Base-by-base conservation (phyloP, 495 filamentous ascomycete genomes). In the Podospora pseudopauciseta region DNA sequence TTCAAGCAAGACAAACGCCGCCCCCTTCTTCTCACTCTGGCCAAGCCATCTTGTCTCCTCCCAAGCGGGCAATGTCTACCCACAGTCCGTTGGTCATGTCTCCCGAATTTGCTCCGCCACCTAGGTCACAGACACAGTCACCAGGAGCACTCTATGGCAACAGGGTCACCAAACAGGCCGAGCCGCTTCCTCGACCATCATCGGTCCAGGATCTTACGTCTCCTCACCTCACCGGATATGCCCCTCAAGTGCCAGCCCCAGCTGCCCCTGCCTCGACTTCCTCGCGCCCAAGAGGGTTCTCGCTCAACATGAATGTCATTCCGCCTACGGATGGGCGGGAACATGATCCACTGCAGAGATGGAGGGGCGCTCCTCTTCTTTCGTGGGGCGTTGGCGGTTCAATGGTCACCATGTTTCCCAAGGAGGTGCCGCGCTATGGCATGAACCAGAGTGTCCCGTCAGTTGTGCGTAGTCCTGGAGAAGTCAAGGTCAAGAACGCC, bases 351-450 rank as follows among this genome's bases (percentile, higher is more conserved):
- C 81, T 98, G 4, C 83, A 93, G 70, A 85, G 96, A 70, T 99
- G 95, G 95, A 91, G 90, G 78, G 95, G 95, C 7, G 85, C 86
- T 18, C 96, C 95, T 0, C 86, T 97, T 7, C 87, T 98, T 72
- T 85, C 86, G 4, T 98, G 96, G 87, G 94, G 92, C 0, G 89
- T 96, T 64, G 94, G 92, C 58, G 96, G 96, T 11, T 85, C 85
- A 3, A 79, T 97, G 27, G 85, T 94, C 32, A 91, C 92, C 5
- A 93, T 88, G 71, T 97, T 98, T 72, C 96, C 96, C 0, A 91
- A 90, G 68, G 89, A 96, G 67, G 87, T 94, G 39, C 95, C 93
- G 11, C 87, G 94, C 28, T 98, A 97, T 78, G 87, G 87, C 60
- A 87, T 90, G 63, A 92, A 88, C 58, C 86, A 89, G 66, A 81